These are phyloP conservation scores for Pisolithus thermaeus DNA, from an alignment of 1,284 basidiomycete genomes.

Conservation along the genomic window DNA sequence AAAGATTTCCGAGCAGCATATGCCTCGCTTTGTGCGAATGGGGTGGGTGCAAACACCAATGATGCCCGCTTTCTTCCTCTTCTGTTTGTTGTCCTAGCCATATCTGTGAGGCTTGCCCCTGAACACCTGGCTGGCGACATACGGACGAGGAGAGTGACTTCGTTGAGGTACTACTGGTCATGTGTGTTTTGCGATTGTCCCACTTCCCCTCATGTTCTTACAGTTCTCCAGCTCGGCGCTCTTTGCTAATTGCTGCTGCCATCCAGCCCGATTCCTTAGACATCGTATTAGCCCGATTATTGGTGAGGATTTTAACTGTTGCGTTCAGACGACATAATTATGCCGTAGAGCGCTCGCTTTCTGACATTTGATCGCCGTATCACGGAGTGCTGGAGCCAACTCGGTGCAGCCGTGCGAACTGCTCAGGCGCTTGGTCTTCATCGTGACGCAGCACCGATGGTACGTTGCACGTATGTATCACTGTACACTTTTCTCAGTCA, in stretches of 20 bases:
- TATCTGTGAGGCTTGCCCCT: constrained; percentile 80
- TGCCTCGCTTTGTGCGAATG: constrained; percentile 71
- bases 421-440: constrained; percentile 93
- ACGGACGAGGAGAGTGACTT: constrained; percentile 68
- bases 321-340: constrained; percentile 11
- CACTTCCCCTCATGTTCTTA: constrained; percentile 7
- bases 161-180: constrained; percentile 89
- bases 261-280: constrained; percentile 88
- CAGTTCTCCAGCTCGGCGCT: constrained; percentile 61
- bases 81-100: constrained; percentile 91
- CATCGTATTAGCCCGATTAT: constrained; percentile 79
- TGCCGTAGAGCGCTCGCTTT: constrained; percentile 77
- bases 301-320: constrained; percentile 46
- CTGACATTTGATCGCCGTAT: constrained; percentile 84
- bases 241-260: constrained; percentile 82
- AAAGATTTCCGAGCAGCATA: constrained; percentile 80
- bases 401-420: constrained; percentile 88
- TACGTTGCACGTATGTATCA: constrained; percentile 31
- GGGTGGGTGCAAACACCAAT: constrained; percentile 66
- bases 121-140: constrained; percentile 79
- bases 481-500: constrained; percentile 1
- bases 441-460: constrained; percentile 84
- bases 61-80: constrained; percentile 87
- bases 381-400: constrained; percentile 93
- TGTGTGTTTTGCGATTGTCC: constrained; percentile 50